Percentiles rank a stretch among this genome's conserved stretches.
phyloP scores from a whole-genome alignment of 257 asterid genomes.

The Linderniella brevidens region DNA sequence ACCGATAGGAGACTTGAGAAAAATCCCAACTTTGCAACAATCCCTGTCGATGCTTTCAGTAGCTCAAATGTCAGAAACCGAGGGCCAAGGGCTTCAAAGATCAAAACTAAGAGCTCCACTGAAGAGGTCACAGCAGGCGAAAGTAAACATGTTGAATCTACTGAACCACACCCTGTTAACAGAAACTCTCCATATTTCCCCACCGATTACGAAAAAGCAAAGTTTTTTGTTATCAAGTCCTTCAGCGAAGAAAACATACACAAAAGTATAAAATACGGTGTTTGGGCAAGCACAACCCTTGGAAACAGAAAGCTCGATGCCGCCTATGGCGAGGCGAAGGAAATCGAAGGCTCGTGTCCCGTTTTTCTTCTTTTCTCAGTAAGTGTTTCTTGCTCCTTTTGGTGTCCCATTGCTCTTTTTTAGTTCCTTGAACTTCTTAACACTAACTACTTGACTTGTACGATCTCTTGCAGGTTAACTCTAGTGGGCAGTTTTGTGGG shows the following conservation, averaged over 20 bases:
- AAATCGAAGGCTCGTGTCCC: constrained; percentile 50
- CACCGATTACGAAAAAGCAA: constrained; percentile 57
- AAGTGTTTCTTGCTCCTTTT: constrained; percentile 16
- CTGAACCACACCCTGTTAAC: constrained; percentile 36
- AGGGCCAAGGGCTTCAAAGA: constrained; percentile 94
- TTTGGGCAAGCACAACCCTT: constrained; percentile 97
- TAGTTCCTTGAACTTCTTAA: constrained; percentile 8
- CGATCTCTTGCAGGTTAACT: constrained; percentile 58
- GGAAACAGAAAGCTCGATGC: constrained; percentile 95
- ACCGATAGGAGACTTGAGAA: constrained; percentile 77
- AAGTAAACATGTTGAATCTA: constrained; percentile 40
- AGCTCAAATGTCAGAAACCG: constrained; percentile 63
- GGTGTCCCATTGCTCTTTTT: background rate
- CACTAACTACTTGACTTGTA: constrained; percentile 12
- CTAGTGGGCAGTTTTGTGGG: constrained; percentile 98
- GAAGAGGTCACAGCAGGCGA: constrained; percentile 58
- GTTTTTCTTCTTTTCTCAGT: constrained; percentile 90
- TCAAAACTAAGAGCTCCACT: constrained; percentile 35
- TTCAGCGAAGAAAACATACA: constrained; percentile 97
- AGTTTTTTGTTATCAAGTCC: constrained; percentile 87
- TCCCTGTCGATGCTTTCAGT: constrained; percentile 46
- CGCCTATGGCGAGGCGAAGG: constrained; percentile 67
- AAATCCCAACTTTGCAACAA: constrained; percentile 38
- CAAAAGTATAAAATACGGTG: constrained; percentile 77
- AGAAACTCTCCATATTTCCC: constrained; percentile 54